Conservation (phyloP, 139 green algal species). For the Monoraphidium neglectum region DNA sequence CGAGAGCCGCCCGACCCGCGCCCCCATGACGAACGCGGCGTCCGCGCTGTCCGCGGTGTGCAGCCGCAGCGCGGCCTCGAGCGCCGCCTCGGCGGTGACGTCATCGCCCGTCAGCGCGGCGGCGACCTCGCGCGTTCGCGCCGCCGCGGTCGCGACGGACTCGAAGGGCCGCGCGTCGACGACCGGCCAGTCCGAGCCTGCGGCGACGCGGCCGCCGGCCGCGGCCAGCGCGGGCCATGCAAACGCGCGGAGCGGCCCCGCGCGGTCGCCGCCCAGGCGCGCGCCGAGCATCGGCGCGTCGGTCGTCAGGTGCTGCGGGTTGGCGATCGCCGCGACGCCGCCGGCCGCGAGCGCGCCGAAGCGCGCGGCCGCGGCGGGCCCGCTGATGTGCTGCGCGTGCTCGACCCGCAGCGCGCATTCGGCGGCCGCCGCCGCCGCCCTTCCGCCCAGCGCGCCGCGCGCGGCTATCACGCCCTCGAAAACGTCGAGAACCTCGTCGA, state of each 20-base stretch:
- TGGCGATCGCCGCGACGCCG: constrained; percentile 49
- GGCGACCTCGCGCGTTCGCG: constrained; percentile 10
- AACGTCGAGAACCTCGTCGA: constrained; percentile 64
- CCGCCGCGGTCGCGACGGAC: constrained; percentile 33
- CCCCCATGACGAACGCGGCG: constrained; percentile 25
- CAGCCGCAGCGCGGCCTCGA: constrained; percentile 41
- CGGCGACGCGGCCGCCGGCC: constrained; percentile 36
- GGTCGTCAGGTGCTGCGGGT: constrained; percentile 70
- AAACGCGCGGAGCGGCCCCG: constrained; percentile 29
- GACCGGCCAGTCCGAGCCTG: constrained; percentile 74
- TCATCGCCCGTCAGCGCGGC: constrained; percentile 16
- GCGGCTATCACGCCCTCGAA: constrained; percentile 14
- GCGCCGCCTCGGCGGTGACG: neutral
- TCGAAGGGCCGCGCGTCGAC: constrained; percentile 52
- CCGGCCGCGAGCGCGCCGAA: constrained; percentile 23
- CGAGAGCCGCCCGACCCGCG: constrained; percentile 28
- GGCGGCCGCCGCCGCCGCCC: neutral
- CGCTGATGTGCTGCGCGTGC: constrained; percentile 68
- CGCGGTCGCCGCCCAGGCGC: constrained; percentile 44
- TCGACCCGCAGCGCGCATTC: constrained; percentile 39
- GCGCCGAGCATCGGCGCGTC: constrained; percentile 52
- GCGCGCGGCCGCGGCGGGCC: constrained; percentile 1
- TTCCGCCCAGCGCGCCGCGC: neutral
- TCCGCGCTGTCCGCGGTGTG: constrained; percentile 42
- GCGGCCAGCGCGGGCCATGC: constrained; percentile 43